Base-by-base conservation (phyloP, 371 early-diverging fungal species). In the Syncephalastrum monosporum region DNA sequence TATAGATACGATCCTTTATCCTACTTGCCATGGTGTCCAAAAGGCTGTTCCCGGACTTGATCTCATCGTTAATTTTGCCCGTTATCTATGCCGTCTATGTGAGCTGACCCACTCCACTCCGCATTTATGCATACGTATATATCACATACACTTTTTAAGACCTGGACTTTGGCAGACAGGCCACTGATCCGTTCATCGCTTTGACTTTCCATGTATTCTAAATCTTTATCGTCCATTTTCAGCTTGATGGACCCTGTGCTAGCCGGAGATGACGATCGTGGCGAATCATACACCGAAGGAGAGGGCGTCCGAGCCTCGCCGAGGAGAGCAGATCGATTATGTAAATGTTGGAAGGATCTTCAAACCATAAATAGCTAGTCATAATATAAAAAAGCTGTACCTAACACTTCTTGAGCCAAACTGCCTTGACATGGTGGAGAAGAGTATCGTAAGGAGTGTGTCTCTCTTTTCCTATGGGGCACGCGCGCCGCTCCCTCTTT, bases 11-110 rank as follows among this genome's bases (percentile, higher is more conserved):
- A 55, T 8, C 3, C 42, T 46, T 7, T 5, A 16, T 6, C 58
- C 7, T 5, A 23, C 53, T 44, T 73, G 69, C 80, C 80, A 80
- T 76, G 15, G 64, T 67, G 27, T 76, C 80, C 25, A 80, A 33
- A 14, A 80, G 59, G 19, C 69, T 71, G 38, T 80, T 80, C 29
- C 80, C 75, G 24, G 69, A 64, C 17, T 68, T 63, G 43, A 80
- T 80, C 51, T 80, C 80, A 14, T 80, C 80, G 27, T 75, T 73
- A 56, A 80, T 80, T 53, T 72, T 80, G 5, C 74, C 75, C 17
- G 77, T 80, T 45, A 80, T 76, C 80, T 80, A 50, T 12, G 3
- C 14, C 25, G 33, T 49, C 12, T 48, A 4, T 24, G 25, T 55
- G 13, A 17, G 25, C 3, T 23, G 19, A 4, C 0, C 29, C 29